A percentile compares a stretch with the other conserved stretches of the same genome.
Evolutionary conservation across 2,329 filamentous ascomycete genomes (phyloP).

Genomic region (Dactylellina parvicollis): DNA sequence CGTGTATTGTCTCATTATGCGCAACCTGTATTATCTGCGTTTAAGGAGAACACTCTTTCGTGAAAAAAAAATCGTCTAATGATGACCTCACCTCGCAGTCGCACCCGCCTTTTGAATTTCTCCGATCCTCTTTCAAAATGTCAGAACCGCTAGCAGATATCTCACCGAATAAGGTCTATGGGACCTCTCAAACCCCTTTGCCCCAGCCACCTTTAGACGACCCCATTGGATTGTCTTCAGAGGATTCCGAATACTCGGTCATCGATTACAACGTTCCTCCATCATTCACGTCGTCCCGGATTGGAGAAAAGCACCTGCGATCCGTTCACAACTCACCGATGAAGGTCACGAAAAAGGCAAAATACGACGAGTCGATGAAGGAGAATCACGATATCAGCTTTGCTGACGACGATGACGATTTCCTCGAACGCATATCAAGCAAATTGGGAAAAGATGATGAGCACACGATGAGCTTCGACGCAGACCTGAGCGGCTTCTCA

Average conservation of each 20-base stretch:
- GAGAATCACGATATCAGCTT: conserved; percentile 48
- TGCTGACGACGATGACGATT: conserved; percentile 45
- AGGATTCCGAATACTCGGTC: conserved; percentile 50
- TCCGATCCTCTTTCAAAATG: conserved; percentile 22
- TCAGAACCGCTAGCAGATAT: conserved; percentile 47
- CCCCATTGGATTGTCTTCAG: conserved; percentile 15
- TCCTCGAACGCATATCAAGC: conserved; percentile 19
- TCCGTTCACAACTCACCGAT: conserved; percentile 46
- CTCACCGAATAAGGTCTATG: conserved; percentile 52
- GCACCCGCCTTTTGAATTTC: conserved; percentile 2
- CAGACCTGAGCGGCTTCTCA: conserved; percentile 46
- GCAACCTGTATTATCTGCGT: conserved; percentile 28
- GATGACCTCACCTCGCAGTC: conserved; percentile 16
- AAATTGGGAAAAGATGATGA: conserved; percentile 21
- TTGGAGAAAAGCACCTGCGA: conserved; percentile 44
- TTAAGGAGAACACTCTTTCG: conserved; percentile 8
- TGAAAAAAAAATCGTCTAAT: conserved; percentile 22
- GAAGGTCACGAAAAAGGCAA: conserved; percentile 53
- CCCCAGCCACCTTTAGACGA: conserved; percentile 35
- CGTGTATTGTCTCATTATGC: not conserved
- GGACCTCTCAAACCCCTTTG: conserved; percentile 35
- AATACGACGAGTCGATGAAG: conserved; percentile 52
- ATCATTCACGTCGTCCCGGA: conserved; percentile 28
- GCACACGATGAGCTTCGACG: conserved; percentile 36
- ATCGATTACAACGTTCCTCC: conserved; percentile 47